Evolutionary conservation across 768 basidiomycete species (phyloP).

Genomic region (Myochromella boudieri): DNA sequence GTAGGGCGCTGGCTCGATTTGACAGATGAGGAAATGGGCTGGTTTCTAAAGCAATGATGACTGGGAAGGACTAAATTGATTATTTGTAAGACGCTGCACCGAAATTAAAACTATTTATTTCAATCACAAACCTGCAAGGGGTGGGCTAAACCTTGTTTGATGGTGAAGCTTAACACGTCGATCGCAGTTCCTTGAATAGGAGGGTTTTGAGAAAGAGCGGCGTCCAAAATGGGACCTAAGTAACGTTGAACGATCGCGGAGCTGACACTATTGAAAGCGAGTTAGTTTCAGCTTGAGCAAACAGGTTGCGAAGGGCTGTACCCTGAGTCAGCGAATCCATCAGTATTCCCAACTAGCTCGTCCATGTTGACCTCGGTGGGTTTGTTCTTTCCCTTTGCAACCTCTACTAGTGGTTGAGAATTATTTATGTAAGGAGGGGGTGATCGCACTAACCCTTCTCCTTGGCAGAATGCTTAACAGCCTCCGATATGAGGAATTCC

Average conservation of each 20-base stretch:
- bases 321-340: slow-evolving; percentile 97
- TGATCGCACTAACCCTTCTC: slow-evolving; percentile 54
- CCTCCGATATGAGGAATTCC: slow-evolving; percentile 85
- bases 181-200: slow-evolving; percentile 82
- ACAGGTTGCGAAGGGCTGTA: slow-evolving; percentile 27
- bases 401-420: slow-evolving; percentile 28
- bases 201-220: slow-evolving; percentile 68
- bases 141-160: slow-evolving; percentile 94
- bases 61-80: slow-evolving; percentile 74
- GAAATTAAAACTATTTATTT: neutral
- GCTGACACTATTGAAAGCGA: slow-evolving; percentile 63
- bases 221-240: slow-evolving; percentile 74
- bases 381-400: slow-evolving; percentile 43
- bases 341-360: slow-evolving; percentile 92
- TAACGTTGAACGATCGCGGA: slow-evolving; percentile 96
- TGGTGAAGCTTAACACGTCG: slow-evolving; percentile 89
- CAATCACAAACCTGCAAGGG: slow-evolving; percentile 70
- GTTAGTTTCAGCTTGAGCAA: neutral
- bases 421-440: neutral
- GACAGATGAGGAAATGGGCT: slow-evolving; percentile 60
- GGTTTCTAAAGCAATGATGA: slow-evolving; percentile 93
- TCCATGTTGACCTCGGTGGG: slow-evolving; percentile 76
- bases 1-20: slow-evolving; percentile 76
- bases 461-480: slow-evolving; percentile 70
- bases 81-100: neutral